Conservation (phyloP, 2,329 filamentous ascomycete species). For the Endocalyx cinctus region DNA sequence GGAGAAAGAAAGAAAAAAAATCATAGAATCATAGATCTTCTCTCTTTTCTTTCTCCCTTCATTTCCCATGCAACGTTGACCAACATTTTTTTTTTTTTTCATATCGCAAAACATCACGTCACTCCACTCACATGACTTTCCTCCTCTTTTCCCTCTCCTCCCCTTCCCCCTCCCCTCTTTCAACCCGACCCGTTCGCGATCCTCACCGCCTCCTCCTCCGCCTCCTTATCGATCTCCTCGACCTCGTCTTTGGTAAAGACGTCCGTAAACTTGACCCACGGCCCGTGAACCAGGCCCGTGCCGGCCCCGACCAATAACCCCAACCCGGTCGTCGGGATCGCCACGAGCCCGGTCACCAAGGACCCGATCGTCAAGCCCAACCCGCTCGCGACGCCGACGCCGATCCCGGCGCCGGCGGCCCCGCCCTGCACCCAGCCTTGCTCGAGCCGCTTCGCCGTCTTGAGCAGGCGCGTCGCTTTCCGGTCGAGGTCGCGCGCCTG, state of each 20-base stretch:
- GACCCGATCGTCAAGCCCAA: conserved; percentile 25
- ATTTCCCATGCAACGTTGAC: too few relatives aligned
- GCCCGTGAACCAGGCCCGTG: conserved; percentile 27
- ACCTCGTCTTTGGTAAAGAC: conserved; percentile 24
- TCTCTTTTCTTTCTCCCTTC: too few relatives aligned
- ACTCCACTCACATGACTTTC: background rate
- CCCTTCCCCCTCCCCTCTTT: background rate
- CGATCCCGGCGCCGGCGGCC: conserved; percentile 26
- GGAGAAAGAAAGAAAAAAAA: too few relatives aligned
- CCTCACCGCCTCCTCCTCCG: conserved; percentile 20
- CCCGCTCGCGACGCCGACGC: conserved; percentile 27
- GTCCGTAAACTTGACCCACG: conserved; percentile 29
- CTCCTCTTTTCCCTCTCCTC: background rate
- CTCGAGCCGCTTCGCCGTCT: conserved; percentile 26
- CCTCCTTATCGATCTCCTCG: conserved; percentile 22
- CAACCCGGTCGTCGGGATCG: conserved; percentile 26
- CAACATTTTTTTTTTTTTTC: too few relatives aligned
- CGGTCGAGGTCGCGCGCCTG: conserved; percentile 24
- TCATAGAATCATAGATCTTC: too few relatives aligned
- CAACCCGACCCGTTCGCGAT: conserved; percentile 13
- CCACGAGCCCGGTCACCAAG: conserved; percentile 24
- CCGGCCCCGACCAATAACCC: conserved; percentile 27
- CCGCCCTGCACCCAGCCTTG: conserved; percentile 28
- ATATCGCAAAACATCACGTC: too few relatives aligned
- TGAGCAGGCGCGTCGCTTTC: conserved; percentile 25